These are phyloP conservation scores for Funneliformis geosporum DNA, from an alignment of 192 early-diverging fungal genomes.

Conservation along the genomic window DNA sequence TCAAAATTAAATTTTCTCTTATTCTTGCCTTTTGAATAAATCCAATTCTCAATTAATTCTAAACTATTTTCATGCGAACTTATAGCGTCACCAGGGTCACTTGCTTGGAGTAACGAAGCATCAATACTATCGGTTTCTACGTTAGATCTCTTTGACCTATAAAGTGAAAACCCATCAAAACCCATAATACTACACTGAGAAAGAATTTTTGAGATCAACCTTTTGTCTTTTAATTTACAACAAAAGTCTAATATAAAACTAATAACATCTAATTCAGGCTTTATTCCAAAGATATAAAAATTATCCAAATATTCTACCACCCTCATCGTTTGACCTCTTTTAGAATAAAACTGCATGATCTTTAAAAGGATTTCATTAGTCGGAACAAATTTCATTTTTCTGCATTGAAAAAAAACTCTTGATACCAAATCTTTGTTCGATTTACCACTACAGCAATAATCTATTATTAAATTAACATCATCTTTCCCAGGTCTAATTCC, in stretches of 20 bases:
- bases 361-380: background rate
- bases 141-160: background rate
- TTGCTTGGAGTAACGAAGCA: background rate
- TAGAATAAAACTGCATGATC: background rate
- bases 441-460: background rate
- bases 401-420: background rate
- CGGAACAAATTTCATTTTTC: background rate
- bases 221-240: background rate
- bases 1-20: background rate
- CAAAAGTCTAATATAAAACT: background rate
- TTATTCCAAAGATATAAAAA: background rate
- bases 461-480: background rate
- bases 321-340: background rate
- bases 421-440: background rate
- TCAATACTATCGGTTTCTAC: background rate
- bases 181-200: background rate
- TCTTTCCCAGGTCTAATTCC: background rate
- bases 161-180: background rate
- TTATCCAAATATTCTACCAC: background rate
- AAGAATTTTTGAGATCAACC: background rate
- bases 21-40: background rate
- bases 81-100: background rate
- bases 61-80: background rate
- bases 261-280: background rate
- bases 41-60: background rate